phyloP scores from a whole-genome alignment of 2,329 filamentous ascomycete genomes.

The Pseudogymnoascus sp. region DNA sequence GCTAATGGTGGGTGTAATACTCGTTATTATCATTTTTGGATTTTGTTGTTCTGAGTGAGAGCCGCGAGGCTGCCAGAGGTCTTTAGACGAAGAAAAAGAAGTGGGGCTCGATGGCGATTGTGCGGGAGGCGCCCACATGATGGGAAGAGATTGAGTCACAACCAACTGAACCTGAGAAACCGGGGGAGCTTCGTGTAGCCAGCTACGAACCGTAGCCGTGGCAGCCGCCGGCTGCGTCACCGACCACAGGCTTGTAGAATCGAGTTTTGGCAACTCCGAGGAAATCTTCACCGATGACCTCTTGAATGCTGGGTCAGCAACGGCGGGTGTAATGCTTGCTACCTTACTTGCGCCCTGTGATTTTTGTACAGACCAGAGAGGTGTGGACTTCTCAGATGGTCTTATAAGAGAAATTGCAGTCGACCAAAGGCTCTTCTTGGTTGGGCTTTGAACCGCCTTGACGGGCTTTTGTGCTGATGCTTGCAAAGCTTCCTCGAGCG shows the following conservation, averaged over 20 bases:
- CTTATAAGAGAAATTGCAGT: slow-evolving; percentile 4
- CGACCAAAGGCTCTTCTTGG: slow-evolving; percentile 6
- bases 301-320: background rate
- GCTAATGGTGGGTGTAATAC: slow-evolving; percentile 1
- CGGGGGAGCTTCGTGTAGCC: slow-evolving; percentile 1
- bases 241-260: background rate
- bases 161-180: background rate
- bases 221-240: background rate
- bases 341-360: background rate
- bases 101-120: background rate
- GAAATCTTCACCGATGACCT: background rate
- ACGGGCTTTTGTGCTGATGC: background rate
- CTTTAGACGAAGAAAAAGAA: slow-evolving; percentile 2
- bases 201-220: background rate
- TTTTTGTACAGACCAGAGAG: slow-evolving; percentile 4
- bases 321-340: background rate
- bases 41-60: slow-evolving; percentile 3
- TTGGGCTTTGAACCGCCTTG: background rate
- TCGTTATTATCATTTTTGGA: background rate
- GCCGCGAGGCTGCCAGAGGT: background rate
- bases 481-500: slow-evolving; percentile 1
- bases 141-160: slow-evolving; percentile 6
- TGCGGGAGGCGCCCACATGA: slow-evolving; percentile 7
- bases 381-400: background rate
- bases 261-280: background rate